Conservation (phyloP, 352 stramenopile genomes). For the Pythium aristosporum region DNA sequence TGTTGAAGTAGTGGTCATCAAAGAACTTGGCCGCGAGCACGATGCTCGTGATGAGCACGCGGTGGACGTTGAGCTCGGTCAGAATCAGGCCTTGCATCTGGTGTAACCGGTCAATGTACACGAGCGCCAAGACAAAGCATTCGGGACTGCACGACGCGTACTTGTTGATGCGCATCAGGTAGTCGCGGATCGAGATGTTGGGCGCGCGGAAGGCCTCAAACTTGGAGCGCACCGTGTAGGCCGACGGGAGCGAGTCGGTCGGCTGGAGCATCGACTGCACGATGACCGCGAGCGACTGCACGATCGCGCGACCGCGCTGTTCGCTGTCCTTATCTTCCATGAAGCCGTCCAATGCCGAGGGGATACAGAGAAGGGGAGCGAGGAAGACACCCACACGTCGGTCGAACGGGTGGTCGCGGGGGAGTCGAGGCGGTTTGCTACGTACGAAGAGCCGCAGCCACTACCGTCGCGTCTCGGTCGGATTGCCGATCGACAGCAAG, state of each 20-base stretch:
- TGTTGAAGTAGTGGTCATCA: slow-evolving; percentile 99
- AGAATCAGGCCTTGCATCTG: slow-evolving; percentile 96
- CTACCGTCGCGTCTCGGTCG: not conserved
- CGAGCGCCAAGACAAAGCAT: slow-evolving; percentile 98
- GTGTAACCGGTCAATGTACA: slow-evolving; percentile 99
- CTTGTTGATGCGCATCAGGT: slow-evolving; percentile 94
- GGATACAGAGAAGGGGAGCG: not conserved
- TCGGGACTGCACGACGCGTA: slow-evolving; percentile 98
- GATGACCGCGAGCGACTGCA: slow-evolving; percentile 75
- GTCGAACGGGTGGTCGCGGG: not conserved
- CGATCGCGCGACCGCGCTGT: slow-evolving; percentile 73
- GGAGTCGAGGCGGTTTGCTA: not conserved
- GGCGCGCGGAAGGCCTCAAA: slow-evolving; percentile 84
- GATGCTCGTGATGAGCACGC: slow-evolving; percentile 96
- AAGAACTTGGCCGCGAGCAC: slow-evolving; percentile 99
- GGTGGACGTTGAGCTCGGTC: slow-evolving; percentile 97
- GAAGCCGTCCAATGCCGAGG: not conserved
- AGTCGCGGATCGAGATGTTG: slow-evolving; percentile 82
- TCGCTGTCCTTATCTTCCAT: slow-evolving; percentile 64
- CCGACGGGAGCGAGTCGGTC: slow-evolving; percentile 49
- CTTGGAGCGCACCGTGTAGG: slow-evolving; percentile 72
- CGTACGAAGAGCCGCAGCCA: slow-evolving; percentile 16
- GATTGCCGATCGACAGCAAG: not conserved
- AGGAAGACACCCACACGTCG: not conserved
- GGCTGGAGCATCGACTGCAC: slow-evolving; percentile 80